phyloP scores from a whole-genome alignment of 805 yeast genomes.

The Candida alai region DNA sequence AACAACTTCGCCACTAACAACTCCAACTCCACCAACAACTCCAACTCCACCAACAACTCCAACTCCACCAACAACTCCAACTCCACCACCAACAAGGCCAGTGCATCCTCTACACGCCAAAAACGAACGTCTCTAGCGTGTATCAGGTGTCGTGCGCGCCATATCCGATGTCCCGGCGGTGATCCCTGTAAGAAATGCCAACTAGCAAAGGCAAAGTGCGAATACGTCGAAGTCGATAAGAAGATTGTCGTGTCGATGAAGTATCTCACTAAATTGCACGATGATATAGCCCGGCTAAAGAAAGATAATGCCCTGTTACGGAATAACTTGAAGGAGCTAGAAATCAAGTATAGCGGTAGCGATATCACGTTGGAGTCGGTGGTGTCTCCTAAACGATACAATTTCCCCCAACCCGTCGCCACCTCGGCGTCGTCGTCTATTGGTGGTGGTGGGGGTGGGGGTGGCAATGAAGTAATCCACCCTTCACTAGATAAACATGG shows the following conservation, averaged over 20 bases:
- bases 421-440: neutral
- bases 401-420: neutral
- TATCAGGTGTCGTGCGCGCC: conserved; percentile 65
- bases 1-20: no score
- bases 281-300: conserved; percentile 60
- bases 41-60: conserved; percentile 2
- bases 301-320: conserved; percentile 60
- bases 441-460: conserved; percentile 3
- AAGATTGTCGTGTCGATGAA: conserved; percentile 71
- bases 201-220: conserved; percentile 55
- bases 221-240: conserved; percentile 67
- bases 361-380: neutral
- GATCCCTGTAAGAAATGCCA: conserved; percentile 66
- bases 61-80: neutral
- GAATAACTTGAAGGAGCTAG: conserved; percentile 34
- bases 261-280: conserved; percentile 63
- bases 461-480: conserved; percentile 50
- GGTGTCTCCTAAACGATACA: neutral
- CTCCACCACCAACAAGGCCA: neutral
- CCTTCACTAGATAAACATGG: conserved; percentile 73
- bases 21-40: conserved; percentile 2
- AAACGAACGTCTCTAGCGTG: conserved; percentile 47
- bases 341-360: no score
- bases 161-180: conserved; percentile 76
- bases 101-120: conserved; percentile 14